Evolutionary conservation across 1,284 basidiomycete genomes (phyloP).

Genomic region (Ceratobasidium sp.): DNA sequence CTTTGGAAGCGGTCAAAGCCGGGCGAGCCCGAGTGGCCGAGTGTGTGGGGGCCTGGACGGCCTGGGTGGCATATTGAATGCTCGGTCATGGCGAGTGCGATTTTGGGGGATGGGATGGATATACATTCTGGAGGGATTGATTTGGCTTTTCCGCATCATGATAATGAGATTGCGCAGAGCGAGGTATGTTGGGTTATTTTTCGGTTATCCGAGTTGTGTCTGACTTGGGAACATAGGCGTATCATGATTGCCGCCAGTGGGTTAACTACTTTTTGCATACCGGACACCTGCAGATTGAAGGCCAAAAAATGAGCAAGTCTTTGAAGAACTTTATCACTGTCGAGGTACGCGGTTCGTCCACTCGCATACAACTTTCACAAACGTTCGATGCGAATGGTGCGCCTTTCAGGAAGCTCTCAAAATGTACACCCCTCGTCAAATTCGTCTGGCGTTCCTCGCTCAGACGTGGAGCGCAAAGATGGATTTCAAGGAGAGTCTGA

Average conservation of each 20-base stretch:
- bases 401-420: slow-evolving; percentile 84
- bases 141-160: slow-evolving; percentile 98
- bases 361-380: not conserved
- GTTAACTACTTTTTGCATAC: slow-evolving; percentile 99
- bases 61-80: slow-evolving; percentile 99
- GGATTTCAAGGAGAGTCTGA: slow-evolving; percentile 92
- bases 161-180: slow-evolving; percentile 98
- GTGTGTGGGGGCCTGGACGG: slow-evolving; percentile 96
- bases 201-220: not conserved
- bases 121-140: slow-evolving; percentile 98
- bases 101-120: slow-evolving; percentile 95
- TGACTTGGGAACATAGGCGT: slow-evolving; percentile 70
- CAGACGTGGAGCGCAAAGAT: slow-evolving; percentile 94
- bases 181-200: slow-evolving; percentile 70
- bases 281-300: slow-evolving; percentile 98
- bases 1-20: slow-evolving; percentile 98
- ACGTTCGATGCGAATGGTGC: not conserved
- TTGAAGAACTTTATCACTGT: slow-evolving; percentile 99
- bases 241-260: slow-evolving; percentile 93
- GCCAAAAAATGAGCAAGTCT: slow-evolving; percentile 99
- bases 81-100: slow-evolving; percentile 96
- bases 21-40: slow-evolving; percentile 98
- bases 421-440: slow-evolving; percentile 87
- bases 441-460: slow-evolving; percentile 94
- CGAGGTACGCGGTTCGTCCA: slow-evolving; percentile 71